Conservation (phyloP, 805 yeast species). For the Wickerhamiella brachini region DNA sequence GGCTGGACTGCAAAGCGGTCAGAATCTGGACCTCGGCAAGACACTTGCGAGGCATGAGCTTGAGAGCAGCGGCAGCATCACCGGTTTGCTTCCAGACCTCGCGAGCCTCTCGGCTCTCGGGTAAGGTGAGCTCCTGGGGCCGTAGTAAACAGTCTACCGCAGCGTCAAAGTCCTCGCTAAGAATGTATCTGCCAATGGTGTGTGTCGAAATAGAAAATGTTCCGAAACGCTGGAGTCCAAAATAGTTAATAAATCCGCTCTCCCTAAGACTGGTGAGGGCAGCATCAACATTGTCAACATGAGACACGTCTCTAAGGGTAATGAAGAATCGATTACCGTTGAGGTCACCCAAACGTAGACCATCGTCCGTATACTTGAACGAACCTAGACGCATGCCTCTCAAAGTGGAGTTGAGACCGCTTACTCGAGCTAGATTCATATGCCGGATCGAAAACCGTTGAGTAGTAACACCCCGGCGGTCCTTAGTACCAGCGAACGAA, state of each 20-base stretch:
- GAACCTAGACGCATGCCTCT: conserved; percentile 66
- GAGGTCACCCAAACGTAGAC: conserved; percentile 67
- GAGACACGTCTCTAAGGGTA: conserved; percentile 59
- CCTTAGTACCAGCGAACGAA: conserved; percentile 90
- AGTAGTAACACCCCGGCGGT: conserved; percentile 88
- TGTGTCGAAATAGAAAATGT: conserved; percentile 91
- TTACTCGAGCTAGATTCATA: conserved; percentile 49
- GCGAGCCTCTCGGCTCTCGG: conserved; percentile 75
- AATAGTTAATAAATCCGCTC: conserved; percentile 82
- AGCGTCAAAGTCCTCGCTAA: conserved; percentile 61
- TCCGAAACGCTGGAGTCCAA: conserved; percentile 98
- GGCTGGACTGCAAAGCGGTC: conserved; percentile 39
- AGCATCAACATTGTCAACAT: conserved; percentile 30
- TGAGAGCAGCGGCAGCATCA: conserved; percentile 51
- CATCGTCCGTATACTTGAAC: conserved; percentile 48
- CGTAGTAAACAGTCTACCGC: conserved; percentile 70
- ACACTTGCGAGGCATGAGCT: conserved; percentile 75
- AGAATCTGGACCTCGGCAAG: conserved; percentile 72
- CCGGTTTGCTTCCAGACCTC: conserved; percentile 61
- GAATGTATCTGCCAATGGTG: conserved; percentile 57
- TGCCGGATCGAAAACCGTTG: conserved; percentile 62
- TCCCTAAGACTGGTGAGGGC: conserved; percentile 40
- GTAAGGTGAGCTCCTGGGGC: conserved; percentile 73
- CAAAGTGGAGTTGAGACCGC: conserved; percentile 59
- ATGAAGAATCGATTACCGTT: conserved; percentile 81